These are phyloP conservation scores for Botrytis porri DNA, from an alignment of 2,329 filamentous ascomycete species.

Conservation along the genomic window DNA sequence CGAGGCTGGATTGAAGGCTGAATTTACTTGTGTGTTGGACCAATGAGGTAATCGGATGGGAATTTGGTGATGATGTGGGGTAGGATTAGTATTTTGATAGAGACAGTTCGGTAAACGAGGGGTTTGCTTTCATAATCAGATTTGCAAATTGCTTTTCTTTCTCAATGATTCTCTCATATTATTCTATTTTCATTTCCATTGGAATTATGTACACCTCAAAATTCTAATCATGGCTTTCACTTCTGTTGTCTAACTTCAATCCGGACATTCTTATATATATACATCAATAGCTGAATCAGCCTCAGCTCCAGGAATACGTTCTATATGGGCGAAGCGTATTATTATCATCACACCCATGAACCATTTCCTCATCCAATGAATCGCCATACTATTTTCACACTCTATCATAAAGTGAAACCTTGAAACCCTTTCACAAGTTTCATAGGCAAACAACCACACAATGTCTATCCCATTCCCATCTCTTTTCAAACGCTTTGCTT, in stretches of 20 bases:
- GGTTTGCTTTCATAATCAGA: background rate
- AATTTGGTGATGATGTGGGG: background rate
- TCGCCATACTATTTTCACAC: background rate
- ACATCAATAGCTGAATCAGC: background rate
- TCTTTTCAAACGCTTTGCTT: background rate
- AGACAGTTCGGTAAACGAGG: background rate
- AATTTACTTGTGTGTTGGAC: conserved; percentile 10
- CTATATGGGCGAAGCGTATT: background rate
- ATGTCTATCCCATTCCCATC: background rate
- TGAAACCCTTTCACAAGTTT: conserved; percentile 16
- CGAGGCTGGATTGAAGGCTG: conserved; percentile 18
- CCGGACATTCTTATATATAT: background rate
- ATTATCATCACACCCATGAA: conserved; percentile 8
- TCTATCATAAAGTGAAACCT: conserved; percentile 1
- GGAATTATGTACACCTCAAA: background rate
- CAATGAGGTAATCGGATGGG: conserved; percentile 9
- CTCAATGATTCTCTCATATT: background rate
- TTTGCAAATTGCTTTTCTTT: background rate
- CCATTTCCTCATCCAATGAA: conserved; percentile 2
- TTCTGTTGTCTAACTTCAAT: background rate
- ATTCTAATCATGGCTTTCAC: background rate
- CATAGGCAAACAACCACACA: background rate
- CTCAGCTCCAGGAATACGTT: conserved; percentile 1
- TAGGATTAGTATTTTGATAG: background rate
- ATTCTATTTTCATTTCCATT: background rate